Conservation (phyloP, 2,329 filamentous ascomycete species). For the Scedosporium dehoogii region DNA sequence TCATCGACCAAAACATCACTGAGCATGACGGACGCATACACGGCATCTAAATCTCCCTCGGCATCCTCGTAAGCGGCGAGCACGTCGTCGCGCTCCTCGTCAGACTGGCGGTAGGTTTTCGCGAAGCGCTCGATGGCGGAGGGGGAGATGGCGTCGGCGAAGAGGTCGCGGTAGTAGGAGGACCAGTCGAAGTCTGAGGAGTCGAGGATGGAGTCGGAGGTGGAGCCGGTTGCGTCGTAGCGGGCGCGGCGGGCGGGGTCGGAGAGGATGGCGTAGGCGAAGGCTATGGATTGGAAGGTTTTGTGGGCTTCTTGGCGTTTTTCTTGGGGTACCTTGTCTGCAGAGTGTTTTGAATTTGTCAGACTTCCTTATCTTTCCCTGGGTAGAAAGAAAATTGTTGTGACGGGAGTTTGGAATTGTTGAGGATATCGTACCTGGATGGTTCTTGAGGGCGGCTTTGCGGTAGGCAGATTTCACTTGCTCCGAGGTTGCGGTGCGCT, state of each 20-base stretch:
- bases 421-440: conserved; percentile 54
- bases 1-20: conserved; percentile 79
- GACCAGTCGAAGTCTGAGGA: conserved; percentile 81
- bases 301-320: conserved; percentile 64
- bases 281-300: conserved; percentile 82
- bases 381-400: background rate
- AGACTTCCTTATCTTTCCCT: background rate
- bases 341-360: background rate
- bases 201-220: conserved; percentile 69
- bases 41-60: conserved; percentile 63
- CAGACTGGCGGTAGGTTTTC: conserved; percentile 70
- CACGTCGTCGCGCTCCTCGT: conserved; percentile 73
- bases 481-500: conserved; percentile 60
- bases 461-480: conserved; percentile 87
- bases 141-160: conserved; percentile 61
- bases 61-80: conserved; percentile 63
- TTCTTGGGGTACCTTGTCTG: conserved; percentile 66
- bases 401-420: conserved; percentile 7
- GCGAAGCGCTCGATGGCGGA: conserved; percentile 70
- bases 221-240: conserved; percentile 86
- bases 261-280: conserved; percentile 88
- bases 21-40: conserved; percentile 82
- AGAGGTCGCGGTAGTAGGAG: conserved; percentile 81
- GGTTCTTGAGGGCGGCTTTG: conserved; percentile 77
- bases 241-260: conserved; percentile 69